phyloP scores from a whole-genome alignment of 306 rosid genomes.

The Pyrus communis region DNA sequence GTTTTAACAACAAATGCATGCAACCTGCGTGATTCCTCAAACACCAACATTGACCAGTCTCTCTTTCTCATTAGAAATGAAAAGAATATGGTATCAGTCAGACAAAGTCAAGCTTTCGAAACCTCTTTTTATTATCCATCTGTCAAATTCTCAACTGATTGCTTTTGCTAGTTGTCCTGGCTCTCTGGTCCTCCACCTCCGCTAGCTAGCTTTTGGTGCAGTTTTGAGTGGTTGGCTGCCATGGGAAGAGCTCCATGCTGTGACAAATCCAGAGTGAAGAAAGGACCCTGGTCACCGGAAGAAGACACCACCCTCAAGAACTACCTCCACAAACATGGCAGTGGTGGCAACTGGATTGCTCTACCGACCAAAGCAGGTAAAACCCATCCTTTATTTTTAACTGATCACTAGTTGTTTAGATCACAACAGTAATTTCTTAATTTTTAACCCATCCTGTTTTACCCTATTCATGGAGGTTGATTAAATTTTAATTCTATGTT shows the following conservation, averaged over 20 bases:
- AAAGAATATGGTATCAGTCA: constrained; percentile 11
- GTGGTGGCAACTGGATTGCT: constrained; percentile 46
- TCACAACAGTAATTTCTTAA: background rate
- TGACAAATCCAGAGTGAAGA: constrained; percentile 63
- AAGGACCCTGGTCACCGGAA: constrained; percentile 84
- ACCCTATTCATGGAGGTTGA: background rate
- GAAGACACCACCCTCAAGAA: constrained; percentile 59
- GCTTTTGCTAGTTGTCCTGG: background rate
- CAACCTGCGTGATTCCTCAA: constrained; percentile 16
- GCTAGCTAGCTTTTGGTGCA: background rate
- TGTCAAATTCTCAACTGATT: background rate
- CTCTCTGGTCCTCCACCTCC: background rate
- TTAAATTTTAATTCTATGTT: background rate
- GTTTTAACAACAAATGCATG: background rate
- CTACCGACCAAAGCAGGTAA: constrained; percentile 68
- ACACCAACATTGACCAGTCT: constrained; percentile 18
- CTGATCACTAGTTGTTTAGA: no score
- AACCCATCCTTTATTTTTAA: no score
- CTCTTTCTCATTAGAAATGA: background rate
- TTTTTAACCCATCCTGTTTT: background rate
- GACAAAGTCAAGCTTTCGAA: constrained; percentile 35
- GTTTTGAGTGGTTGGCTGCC: background rate
- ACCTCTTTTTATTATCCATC: background rate
- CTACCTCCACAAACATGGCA: constrained; percentile 45
- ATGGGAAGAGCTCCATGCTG: constrained; percentile 91